Percentiles rank a stretch among this genome's conserved stretches.
These are phyloP conservation scores for Cordyceps militaris DNA, from an alignment of 2,329 filamentous ascomycete species.

Conservation along the genomic window DNA sequence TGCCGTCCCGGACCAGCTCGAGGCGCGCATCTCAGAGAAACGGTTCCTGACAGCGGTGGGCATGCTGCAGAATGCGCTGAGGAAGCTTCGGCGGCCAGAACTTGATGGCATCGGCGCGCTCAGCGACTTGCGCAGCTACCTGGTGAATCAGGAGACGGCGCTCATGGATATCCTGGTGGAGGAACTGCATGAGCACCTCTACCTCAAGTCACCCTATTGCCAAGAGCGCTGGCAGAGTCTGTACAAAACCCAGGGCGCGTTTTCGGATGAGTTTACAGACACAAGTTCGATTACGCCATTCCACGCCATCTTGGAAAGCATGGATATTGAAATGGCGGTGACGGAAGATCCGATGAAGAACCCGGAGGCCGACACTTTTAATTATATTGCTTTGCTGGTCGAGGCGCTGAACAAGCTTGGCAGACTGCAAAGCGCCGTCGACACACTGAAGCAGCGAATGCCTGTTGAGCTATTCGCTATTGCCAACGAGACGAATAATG, in stretches of 20 bases:
- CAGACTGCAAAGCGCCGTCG: slow-evolving; percentile 75
- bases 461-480: slow-evolving; percentile 91
- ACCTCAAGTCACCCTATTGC: slow-evolving; percentile 95
- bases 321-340: slow-evolving; percentile 55
- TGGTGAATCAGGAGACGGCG: slow-evolving; percentile 86
- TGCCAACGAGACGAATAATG: slow-evolving; percentile 89
- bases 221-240: slow-evolving; percentile 91
- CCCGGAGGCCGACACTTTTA: slow-evolving; percentile 90
- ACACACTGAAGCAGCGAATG: slow-evolving; percentile 84
- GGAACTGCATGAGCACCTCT: slow-evolving; percentile 93
- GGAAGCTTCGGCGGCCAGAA: slow-evolving; percentile 77
- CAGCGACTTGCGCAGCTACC: slow-evolving; percentile 76
- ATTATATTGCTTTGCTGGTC: slow-evolving; percentile 80
- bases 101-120: slow-evolving; percentile 87
- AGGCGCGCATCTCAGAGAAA: slow-evolving; percentile 93
- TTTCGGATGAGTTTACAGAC: slow-evolving; percentile 42
- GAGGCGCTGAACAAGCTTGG: slow-evolving; percentile 88
- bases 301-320: slow-evolving; percentile 50
- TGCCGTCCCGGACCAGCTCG: slow-evolving; percentile 81
- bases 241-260: slow-evolving; percentile 56
- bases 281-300: slow-evolving; percentile 45
- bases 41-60: slow-evolving; percentile 89
- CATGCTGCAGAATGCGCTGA: slow-evolving; percentile 77
- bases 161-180: slow-evolving; percentile 95
- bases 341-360: slow-evolving; percentile 88